These are phyloP conservation scores for Nitzschia sp. DNA, from an alignment of 108 stramenopile genomes.

Conservation along the genomic window DNA sequence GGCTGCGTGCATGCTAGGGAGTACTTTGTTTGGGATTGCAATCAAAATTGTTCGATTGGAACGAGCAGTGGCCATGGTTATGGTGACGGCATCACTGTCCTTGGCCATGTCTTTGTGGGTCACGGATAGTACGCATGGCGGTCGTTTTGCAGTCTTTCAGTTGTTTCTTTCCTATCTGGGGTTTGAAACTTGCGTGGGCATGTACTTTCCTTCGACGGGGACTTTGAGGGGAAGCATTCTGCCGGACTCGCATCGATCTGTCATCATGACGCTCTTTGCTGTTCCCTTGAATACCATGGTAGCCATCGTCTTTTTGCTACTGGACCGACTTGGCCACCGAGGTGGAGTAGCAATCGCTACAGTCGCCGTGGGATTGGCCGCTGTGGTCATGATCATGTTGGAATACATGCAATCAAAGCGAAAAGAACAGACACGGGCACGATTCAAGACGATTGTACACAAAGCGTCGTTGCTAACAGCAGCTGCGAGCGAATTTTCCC, in stretches of 20 bases:
- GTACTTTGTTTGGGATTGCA: slow-evolving; percentile 73
- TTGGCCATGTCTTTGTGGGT: slow-evolving; percentile 77
- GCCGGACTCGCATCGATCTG: slow-evolving; percentile 83
- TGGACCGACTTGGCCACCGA: not conserved
- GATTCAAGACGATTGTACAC: not conserved
- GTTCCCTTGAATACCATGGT: slow-evolving; percentile 90
- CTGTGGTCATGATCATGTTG: not conserved
- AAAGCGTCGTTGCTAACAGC: not conserved
- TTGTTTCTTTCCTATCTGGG: slow-evolving; percentile 54
- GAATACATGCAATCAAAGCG: too few species aligned
- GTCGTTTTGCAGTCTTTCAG: slow-evolving; percentile 46
- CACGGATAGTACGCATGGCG: too few species aligned
- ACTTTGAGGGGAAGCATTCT: slow-evolving; percentile 89
- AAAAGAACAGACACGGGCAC: too few species aligned
- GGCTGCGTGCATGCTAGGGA: slow-evolving; percentile 90
- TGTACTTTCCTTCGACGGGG: slow-evolving; percentile 93
- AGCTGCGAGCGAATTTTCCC: not conserved
- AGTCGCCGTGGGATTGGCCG: not conserved
- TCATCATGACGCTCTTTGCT: slow-evolving; percentile 93
- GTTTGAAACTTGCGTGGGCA: slow-evolving; percentile 93
- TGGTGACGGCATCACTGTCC: slow-evolving; percentile 72
- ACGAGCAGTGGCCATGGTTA: slow-evolving; percentile 66
- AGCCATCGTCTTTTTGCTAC: slow-evolving; percentile 3
- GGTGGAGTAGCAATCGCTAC: not conserved
- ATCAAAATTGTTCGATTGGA: slow-evolving; percentile 72